Evolutionary conservation across 2,329 filamentous ascomycete genomes (phyloP).

Genomic region (Helotiales sp.): DNA sequence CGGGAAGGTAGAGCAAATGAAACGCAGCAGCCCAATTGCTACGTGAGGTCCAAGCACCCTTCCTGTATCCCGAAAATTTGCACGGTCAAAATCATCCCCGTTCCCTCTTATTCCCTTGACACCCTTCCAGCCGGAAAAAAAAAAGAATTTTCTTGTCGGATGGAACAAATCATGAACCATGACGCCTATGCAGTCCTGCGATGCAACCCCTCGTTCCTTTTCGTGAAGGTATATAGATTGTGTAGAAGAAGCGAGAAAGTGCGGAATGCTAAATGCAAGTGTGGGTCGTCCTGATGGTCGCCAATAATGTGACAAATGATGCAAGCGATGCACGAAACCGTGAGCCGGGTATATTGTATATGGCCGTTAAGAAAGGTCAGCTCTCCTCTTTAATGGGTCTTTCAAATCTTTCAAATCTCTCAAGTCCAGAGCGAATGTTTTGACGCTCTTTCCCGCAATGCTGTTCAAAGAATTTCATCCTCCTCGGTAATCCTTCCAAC

Average conservation of each 20-base stretch:
- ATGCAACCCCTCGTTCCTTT: constrained; percentile 10
- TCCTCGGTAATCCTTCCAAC: constrained; percentile 42
- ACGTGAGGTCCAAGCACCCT: neutral
- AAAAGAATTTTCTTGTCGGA: neutral
- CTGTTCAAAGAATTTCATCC: constrained; percentile 38
- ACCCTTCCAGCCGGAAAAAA: neutral
- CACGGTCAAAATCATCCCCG: too few species aligned
- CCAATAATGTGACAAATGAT: constrained; percentile 29
- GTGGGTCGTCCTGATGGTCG: constrained; percentile 16
- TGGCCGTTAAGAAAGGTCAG: constrained; percentile 33
- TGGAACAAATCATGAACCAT: neutral
- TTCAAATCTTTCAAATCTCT: constrained; percentile 13
- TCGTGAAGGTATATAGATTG: constrained; percentile 23
- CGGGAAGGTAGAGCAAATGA: neutral
- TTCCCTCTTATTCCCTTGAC: neutral
- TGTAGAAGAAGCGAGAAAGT: constrained; percentile 12
- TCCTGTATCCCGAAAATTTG: neutral
- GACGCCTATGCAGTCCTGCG: constrained; percentile 13
- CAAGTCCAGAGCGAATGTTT: constrained; percentile 12
- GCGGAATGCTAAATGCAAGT: constrained; percentile 13
- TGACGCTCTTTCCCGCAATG: constrained; percentile 3
- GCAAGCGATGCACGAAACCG: constrained; percentile 37
- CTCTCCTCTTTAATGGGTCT: constrained; percentile 21
- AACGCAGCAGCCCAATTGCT: neutral
- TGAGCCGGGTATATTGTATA: constrained; percentile 38